phyloP scores from a whole-genome alignment of 768 basidiomycete genomes.

The Naematelia encephala region DNA sequence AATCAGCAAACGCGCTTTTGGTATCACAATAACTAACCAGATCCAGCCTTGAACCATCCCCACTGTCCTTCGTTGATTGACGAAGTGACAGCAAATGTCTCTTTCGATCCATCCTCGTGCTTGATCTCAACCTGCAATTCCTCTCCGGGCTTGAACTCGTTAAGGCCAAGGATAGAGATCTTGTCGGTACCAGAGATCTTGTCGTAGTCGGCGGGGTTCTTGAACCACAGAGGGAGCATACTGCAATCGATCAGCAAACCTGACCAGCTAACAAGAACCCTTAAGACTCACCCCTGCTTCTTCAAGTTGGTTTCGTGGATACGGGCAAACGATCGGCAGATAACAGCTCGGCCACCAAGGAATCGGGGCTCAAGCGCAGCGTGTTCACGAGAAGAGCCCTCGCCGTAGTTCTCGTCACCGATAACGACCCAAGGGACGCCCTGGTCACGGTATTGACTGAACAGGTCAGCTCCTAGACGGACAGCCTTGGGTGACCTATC shows the following conservation, averaged over 20 bases:
- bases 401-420: slow-evolving; percentile 81
- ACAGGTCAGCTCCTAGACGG: slow-evolving; percentile 3
- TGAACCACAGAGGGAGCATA: slow-evolving; percentile 94
- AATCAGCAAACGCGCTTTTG: no score
- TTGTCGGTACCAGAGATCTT: slow-evolving; percentile 81
- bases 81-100: slow-evolving; percentile 78
- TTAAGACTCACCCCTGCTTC: slow-evolving; percentile 70
- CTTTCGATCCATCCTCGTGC: slow-evolving; percentile 74
- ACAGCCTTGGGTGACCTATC: background rate
- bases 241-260: background rate
- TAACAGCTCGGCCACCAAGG: slow-evolving; percentile 76
- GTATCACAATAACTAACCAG: slow-evolving; percentile 58
- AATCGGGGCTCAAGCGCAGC: slow-evolving; percentile 56
- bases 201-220: slow-evolving; percentile 88
- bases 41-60: slow-evolving; percentile 98
- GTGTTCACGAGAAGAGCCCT: slow-evolving; percentile 97
- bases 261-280: background rate
- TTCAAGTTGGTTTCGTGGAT: slow-evolving; percentile 78
- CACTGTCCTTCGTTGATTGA: slow-evolving; percentile 97
- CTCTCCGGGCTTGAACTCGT: slow-evolving; percentile 85
- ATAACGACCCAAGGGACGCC: slow-evolving; percentile 96
- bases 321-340: slow-evolving; percentile 93
- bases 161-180: slow-evolving; percentile 83
- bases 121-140: slow-evolving; percentile 77
- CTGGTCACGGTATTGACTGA: slow-evolving; percentile 71